Percentiles rank a stretch among this genome's conserved stretches.
phyloP scores from a whole-genome alignment of 176 grass and related monocot genomes.

The Panicum miliaceum region DNA sequence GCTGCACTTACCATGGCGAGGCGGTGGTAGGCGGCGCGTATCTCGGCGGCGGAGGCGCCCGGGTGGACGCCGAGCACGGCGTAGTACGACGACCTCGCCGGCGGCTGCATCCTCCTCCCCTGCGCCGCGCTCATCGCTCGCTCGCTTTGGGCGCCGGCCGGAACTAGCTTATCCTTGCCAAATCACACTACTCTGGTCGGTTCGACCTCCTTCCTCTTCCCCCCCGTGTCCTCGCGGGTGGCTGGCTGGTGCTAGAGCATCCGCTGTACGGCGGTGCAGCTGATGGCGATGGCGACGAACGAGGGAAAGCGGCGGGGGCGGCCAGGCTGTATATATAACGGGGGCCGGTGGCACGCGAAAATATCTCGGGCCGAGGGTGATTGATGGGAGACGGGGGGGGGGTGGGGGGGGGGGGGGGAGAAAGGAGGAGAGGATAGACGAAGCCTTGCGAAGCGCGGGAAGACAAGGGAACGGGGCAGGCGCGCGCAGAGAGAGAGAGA shows the following conservation, averaged over 20 bases:
- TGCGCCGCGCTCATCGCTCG: background rate
- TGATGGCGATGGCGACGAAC: slow-evolving; percentile 11
- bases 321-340: slow-evolving; percentile 44
- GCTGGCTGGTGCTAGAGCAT: background rate
- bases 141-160: background rate
- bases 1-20: slow-evolving; percentile 69
- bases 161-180: background rate
- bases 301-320: background rate
- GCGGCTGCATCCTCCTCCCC: slow-evolving; percentile 34
- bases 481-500: background rate
- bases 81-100: slow-evolving; percentile 50
- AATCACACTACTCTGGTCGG: background rate
- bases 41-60: slow-evolving; percentile 60
- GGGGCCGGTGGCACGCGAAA: background rate
- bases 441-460: slow-evolving; percentile 51
- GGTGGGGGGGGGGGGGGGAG: background rate
- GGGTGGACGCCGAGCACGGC: slow-evolving; percentile 71
- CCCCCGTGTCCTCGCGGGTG: background rate
- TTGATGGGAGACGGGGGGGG: background rate
- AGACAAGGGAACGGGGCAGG: background rate
- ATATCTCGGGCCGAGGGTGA: slow-evolving; percentile 35
- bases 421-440: slow-evolving; percentile 27
- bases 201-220: background rate
- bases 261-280: background rate
- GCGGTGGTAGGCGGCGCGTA: slow-evolving; percentile 76